Evolutionary conservation across 176 grass and related monocot species (phyloP), one percentile per base, ranked within the genome.

Genomic region (Typha latifolia): DNA sequence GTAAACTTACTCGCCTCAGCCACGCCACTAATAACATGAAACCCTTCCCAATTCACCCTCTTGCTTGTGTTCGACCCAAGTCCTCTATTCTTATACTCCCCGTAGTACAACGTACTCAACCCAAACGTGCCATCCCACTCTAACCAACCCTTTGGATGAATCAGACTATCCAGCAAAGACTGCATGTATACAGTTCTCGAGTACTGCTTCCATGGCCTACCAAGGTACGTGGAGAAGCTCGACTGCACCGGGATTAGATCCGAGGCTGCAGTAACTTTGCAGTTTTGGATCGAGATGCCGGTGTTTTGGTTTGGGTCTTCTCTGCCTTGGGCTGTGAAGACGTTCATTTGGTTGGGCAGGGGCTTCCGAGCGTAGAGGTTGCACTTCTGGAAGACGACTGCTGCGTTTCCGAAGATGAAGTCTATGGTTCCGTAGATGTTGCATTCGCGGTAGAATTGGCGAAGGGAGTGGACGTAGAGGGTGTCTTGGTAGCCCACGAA

Each of bases 271-370:
- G 87, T 63, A 0, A 96, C 84, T 80, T 96, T 96, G 76, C 87
- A 90, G 0, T 67, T 62, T 15, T 90, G 91, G 49, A 96, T 16
- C 32, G 87, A 85, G 78, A 90, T 96, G 51, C 91, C 84, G 0
- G 91, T 90, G 79, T 96, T 96, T 66, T 96, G 87, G 72, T 96
- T 90, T 0, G 87, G 87, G 66, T 96, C 87, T 47, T 87, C 87
- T 0, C 87, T 71, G 0, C 91, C 91, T 66, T 96, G 91, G 14
- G 87, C 91, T 15, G 87, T 88, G 77, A 67, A 91, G 49, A 83
- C 1, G 68, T 96, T 96, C 78, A 48, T 78, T 66, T 96, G 91
- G 77, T 74, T 85, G 0, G 77, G 53, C 11, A 78, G 37, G 0
- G 91, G 91, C 5, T 63, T 74, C 1, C 84, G 91, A 0, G 91